Evolutionary conservation across 345 rosid species (phyloP), one percentile per base, ranked within the genome.

Genomic region (Corymbia maculata): DNA sequence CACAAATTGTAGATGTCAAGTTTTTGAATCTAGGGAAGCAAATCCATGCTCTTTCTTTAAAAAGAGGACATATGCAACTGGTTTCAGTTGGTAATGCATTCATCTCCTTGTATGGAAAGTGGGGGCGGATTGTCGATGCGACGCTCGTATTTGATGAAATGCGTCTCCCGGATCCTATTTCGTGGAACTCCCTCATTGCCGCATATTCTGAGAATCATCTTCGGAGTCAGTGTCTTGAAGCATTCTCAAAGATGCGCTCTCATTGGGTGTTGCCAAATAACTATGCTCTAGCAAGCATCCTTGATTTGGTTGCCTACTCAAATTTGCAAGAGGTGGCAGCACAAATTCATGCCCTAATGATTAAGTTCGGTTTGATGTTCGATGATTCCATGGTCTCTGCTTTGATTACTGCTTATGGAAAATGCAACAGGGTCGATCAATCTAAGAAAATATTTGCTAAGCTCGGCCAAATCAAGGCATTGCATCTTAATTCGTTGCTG

Each of bases 121-220:
- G 89, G 86, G 89, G 92, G 55, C 86, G 70, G 86, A 79, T 89
- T 52, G 42, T 75, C 14, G 89, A 88, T 87, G 92, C 93, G 52
- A 89, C 89, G 87, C 24, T 68, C 55, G 52, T 91, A 61, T 93
- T 93, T 86, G 79, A 90, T 89, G 82, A 89, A 61, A 88, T 93
- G 89, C 36, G 28, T 36, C 53, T 30, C 86, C 88, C 79, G 28
- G 94, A 93, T 89, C 88, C 90, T 88, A 89, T 92, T 87, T 93
- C 92, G 16, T 93, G 93, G 94, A 93, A 93, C 89, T 91, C 92
- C 16, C 82, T 92, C 85, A 90, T 92, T 87, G 90, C 92, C 49
- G 94, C 90, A 22, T 93, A 89, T 91, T 91, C 86, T 68, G 91
- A 88, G 52, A 92, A 89, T 90, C 91, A 93, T 49, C 90, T 87